These are phyloP conservation scores for Zygosaccharomyces pseudobailii DNA, from an alignment of 1,139 yeast genomes.

Conservation along the genomic window DNA sequence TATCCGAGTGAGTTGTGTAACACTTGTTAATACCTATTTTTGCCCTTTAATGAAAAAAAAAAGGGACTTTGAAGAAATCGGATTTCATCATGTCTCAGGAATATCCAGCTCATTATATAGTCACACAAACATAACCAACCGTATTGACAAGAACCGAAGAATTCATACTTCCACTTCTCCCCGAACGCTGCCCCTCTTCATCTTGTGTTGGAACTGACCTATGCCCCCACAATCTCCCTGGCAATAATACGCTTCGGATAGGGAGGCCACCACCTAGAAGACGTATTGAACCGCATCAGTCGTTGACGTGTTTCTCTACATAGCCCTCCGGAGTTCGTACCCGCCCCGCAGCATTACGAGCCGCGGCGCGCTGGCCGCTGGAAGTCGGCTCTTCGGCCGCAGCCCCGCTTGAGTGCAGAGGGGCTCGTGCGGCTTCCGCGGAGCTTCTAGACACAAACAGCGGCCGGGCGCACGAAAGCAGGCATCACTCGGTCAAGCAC, in stretches of 20 bases:
- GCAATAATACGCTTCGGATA: not conserved
- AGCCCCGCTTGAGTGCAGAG: not conserved
- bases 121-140: not conserved
- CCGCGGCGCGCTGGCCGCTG: not conserved
- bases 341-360: conserved; percentile 5
- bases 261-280: too few relatives aligned
- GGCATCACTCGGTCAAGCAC: not conserved
- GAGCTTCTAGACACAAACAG: not conserved
- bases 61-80: too few relatives aligned
- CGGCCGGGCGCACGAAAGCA: not conserved
- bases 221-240: not conserved
- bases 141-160: too few relatives aligned
- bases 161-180: not conserved
- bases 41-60: too few relatives aligned
- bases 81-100: not conserved
- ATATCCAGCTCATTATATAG: not conserved
- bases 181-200: not conserved
- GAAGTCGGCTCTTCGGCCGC: not conserved
- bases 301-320: not conserved
- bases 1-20: not conserved
- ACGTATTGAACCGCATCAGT: not conserved
- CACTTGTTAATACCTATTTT: too few relatives aligned
- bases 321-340: not conserved
- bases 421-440: not conserved
- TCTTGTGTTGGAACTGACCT: not conserved